Evolutionary conservation across 2,329 filamentous ascomycete species (phyloP).

Genomic region (Thielaviopsis musarum): DNA sequence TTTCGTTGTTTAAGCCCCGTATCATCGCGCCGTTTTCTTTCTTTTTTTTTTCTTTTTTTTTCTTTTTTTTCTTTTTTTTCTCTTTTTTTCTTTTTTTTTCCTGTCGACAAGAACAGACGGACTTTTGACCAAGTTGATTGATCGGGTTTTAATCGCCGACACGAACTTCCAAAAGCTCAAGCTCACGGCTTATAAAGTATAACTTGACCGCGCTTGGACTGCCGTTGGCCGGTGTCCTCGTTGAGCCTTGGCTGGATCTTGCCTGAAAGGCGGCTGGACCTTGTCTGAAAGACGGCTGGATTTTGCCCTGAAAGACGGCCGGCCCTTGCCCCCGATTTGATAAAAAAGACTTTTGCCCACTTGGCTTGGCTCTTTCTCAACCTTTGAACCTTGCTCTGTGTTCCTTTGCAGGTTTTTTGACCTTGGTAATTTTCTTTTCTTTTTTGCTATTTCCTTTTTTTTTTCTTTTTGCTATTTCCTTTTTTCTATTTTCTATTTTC

Average conservation of each 20-base stretch:
- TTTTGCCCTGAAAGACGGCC: background rate
- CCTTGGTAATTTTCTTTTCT: too few relatives aligned
- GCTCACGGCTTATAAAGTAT: background rate
- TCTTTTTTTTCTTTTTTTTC: too few relatives aligned
- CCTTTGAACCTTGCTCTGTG: background rate
- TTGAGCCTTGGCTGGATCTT: background rate
- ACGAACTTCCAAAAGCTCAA: background rate
- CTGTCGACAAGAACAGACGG: background rate
- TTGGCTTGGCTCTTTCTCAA: background rate
- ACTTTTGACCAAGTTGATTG: background rate
- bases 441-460: too few relatives aligned
- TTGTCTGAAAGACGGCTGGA: too few relatives aligned
- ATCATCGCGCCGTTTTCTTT: background rate
- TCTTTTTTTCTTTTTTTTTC: too few relatives aligned
- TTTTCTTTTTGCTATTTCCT: too few relatives aligned
- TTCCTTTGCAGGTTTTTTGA: too few relatives aligned
- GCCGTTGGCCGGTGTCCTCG: background rate
- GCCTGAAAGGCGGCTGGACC: too few relatives aligned
- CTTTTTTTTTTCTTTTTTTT: too few relatives aligned
- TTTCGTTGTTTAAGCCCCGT: background rate
- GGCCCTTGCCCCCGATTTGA: background rate
- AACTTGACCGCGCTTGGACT: background rate
- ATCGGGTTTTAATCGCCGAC: background rate
- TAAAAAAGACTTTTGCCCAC: background rate
- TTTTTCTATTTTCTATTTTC: too few relatives aligned